phyloP scores from a whole-genome alignment of 2,329 filamentous ascomycete species.

The Mariannaea elegans region DNA sequence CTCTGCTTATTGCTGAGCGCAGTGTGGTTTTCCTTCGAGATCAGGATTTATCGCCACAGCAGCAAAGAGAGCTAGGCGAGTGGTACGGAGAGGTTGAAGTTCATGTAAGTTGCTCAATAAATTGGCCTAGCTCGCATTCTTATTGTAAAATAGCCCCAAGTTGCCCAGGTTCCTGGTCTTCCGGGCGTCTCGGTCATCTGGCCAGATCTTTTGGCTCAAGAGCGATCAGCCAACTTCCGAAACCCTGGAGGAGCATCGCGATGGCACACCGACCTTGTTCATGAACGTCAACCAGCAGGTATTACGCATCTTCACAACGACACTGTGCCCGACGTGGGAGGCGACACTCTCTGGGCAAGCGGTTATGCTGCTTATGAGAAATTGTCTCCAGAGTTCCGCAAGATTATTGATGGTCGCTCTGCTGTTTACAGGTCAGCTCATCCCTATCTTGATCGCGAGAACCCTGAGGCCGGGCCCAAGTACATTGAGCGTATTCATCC shows the following conservation, averaged over 20 bases:
- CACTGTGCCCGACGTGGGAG: slow-evolving; percentile 69
- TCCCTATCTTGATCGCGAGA: slow-evolving; percentile 70
- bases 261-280: slow-evolving; percentile 77
- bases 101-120: slow-evolving; percentile 61
- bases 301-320: slow-evolving; percentile 77
- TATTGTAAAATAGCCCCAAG: slow-evolving; percentile 65
- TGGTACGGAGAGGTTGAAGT: slow-evolving; percentile 73
- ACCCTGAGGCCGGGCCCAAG: slow-evolving; percentile 69
- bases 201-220: slow-evolving; percentile 73
- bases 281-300: slow-evolving; percentile 75
- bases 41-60: slow-evolving; percentile 68
- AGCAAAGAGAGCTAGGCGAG: slow-evolving; percentile 70
- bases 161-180: slow-evolving; percentile 73
- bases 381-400: slow-evolving; percentile 73
- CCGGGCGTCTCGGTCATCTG: slow-evolving; percentile 73
- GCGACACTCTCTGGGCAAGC: slow-evolving; percentile 77
- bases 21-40: slow-evolving; percentile 75
- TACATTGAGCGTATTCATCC: slow-evolving; percentile 74
- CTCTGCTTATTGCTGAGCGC: slow-evolving; percentile 68
- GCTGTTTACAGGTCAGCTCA: slow-evolving; percentile 75
- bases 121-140: not conserved
- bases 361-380: slow-evolving; percentile 79
- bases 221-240: slow-evolving; percentile 68
- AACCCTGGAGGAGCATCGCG: slow-evolving; percentile 72
- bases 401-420: slow-evolving; percentile 72